Conservation (phyloP, 2,329 filamentous ascomycete species). For the Pseudohalonectria lignicola region DNA sequence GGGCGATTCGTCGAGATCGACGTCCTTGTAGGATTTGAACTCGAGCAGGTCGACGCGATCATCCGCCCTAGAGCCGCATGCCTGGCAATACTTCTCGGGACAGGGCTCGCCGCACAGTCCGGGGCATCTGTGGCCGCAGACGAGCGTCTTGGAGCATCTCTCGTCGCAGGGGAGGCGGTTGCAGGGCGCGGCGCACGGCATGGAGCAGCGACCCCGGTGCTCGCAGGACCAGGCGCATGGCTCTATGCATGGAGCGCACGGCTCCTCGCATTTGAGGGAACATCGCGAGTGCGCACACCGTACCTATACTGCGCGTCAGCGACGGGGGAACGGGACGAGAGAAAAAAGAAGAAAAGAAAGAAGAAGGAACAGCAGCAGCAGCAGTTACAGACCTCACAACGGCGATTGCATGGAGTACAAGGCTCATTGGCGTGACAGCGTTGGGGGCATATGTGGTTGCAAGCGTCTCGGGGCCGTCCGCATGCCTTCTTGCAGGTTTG, state of each 20-base stretch:
- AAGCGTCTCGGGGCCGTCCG: conserved; percentile 37
- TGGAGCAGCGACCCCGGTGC: conserved; percentile 22
- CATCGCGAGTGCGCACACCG: conserved; percentile 37
- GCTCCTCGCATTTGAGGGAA: conserved; percentile 6
- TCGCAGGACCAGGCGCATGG: conserved; percentile 8
- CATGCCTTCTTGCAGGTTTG: too few relatives aligned
- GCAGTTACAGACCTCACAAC: too few relatives aligned
- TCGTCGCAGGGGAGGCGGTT: conserved; percentile 53
- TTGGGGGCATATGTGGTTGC: conserved; percentile 40
- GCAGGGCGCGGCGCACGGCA: conserved; percentile 58
- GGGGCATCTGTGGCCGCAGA: conserved; percentile 52
- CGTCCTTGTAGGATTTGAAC: conserved; percentile 40
- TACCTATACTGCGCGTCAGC: not conserved
- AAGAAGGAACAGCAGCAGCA: not conserved
- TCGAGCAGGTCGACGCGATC: conserved; percentile 45
- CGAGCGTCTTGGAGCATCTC: conserved; percentile 40
- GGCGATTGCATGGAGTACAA: conserved; percentile 32
- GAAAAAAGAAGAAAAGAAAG: not conserved
- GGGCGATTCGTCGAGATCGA: conserved; percentile 47
- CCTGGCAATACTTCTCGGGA: conserved; percentile 44
- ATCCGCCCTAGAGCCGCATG: conserved; percentile 31
- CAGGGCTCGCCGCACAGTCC: conserved; percentile 55
- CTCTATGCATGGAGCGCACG: conserved; percentile 11
- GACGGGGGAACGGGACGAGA: not conserved
- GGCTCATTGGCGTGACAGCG: conserved; percentile 45